These are phyloP conservation scores for Yarrowia deformans DNA, from an alignment of 805 yeast species.

Conservation along the genomic window DNA sequence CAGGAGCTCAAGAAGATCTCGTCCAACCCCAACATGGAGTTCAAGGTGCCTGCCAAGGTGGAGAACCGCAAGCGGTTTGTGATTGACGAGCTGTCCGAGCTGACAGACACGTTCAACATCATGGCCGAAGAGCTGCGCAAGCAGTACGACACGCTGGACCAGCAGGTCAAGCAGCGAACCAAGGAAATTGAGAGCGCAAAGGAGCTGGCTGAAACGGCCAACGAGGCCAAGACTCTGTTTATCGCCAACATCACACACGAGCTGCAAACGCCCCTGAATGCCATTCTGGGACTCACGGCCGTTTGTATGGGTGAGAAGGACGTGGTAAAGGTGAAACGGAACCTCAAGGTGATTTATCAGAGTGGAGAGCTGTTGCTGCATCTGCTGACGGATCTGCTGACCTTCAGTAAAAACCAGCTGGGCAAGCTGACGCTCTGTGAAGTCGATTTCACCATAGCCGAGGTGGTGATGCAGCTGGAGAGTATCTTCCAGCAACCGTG, in stretches of 20 bases:
- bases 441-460: constrained; percentile 77
- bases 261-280: constrained; percentile 92
- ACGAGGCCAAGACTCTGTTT: constrained; percentile 94
- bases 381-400: constrained; percentile 85
- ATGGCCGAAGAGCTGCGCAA: constrained; percentile 88
- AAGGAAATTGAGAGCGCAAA: constrained; percentile 87
- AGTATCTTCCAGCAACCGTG: constrained; percentile 78
- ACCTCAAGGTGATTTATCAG: constrained; percentile 81
- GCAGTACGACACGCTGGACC: constrained; percentile 84
- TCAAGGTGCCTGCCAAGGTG: constrained; percentile 46
- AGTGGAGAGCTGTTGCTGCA: constrained; percentile 91
- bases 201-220: constrained; percentile 90
- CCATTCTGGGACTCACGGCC: constrained; percentile 94
- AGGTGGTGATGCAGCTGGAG: constrained; percentile 82
- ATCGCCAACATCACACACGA: constrained; percentile 94
- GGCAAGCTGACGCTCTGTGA: constrained; percentile 84
- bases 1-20: constrained; percentile 14
- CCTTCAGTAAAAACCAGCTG: constrained; percentile 90
- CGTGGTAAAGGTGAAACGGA: constrained; percentile 68
- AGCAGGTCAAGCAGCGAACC: constrained; percentile 84
- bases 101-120: constrained; percentile 85
- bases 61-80: constrained; percentile 44
- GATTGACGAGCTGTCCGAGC: constrained; percentile 81
- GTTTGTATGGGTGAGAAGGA: constrained; percentile 89
- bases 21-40: constrained; percentile 36